Evolutionary conservation across 306 rosid species (phyloP).

Genomic region (Mimosa bimucronata): DNA sequence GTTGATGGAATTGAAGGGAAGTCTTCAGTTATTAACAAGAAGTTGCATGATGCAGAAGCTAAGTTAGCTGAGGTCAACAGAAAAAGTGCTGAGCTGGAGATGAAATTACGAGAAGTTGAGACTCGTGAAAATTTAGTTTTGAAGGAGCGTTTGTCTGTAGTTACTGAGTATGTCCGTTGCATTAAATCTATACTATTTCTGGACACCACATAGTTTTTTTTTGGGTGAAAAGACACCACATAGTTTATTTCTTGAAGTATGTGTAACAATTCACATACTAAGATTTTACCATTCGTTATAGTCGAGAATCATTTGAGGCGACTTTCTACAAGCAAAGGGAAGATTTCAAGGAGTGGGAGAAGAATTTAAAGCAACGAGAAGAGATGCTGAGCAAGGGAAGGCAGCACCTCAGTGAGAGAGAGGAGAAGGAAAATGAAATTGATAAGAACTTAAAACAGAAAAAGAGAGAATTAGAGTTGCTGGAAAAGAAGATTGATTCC

Average conservation of each 20-base stretch:
- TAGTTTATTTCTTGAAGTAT: constrained; percentile 19
- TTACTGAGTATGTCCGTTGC: constrained; percentile 61
- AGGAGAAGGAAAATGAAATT: constrained; percentile 58
- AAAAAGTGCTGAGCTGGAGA: constrained; percentile 71
- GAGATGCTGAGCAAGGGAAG: constrained; percentile 55
- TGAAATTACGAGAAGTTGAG: constrained; percentile 78
- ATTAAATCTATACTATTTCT: constrained; percentile 21
- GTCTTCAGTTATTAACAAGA: constrained; percentile 63
- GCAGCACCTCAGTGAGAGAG: constrained; percentile 57
- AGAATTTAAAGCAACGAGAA: constrained; percentile 74
- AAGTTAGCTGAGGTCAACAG: constrained; percentile 74
- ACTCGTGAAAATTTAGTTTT: constrained; percentile 67
- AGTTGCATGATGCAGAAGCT: constrained; percentile 76
- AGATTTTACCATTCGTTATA: constrained; percentile 36
- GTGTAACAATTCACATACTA: constrained; percentile 21
- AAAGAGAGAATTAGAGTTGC: constrained; percentile 62
- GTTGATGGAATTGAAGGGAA: constrained; percentile 76
- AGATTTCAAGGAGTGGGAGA: constrained; percentile 79
- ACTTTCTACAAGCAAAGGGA: constrained; percentile 69
- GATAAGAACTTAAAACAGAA: constrained; percentile 60
- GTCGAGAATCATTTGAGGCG: constrained; percentile 77
- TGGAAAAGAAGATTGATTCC: constrained; percentile 50
- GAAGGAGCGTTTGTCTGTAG: constrained; percentile 69
- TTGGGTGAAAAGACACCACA: too few relatives aligned
- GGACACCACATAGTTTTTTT: constrained; percentile 7